Percentiles rank a stretch among this genome's conserved stretches.
phyloP scores from a whole-genome alignment of 2,329 filamentous ascomycete species.

The Fusarium sp. region DNA sequence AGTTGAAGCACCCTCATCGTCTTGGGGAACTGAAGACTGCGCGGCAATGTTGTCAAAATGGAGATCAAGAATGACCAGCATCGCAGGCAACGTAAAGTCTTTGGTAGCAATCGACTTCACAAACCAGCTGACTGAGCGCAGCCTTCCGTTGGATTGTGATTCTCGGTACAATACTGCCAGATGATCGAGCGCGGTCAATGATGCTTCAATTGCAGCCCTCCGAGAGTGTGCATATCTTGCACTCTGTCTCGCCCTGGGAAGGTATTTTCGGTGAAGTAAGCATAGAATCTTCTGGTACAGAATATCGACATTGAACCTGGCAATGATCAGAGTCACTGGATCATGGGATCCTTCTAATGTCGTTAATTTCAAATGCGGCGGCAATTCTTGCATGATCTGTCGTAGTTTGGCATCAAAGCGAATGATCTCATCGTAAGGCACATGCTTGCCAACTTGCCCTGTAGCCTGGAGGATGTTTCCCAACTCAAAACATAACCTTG shows the following conservation, averaged over 20 bases:
- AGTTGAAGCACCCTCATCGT: conserved; percentile 57
- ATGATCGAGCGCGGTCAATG: conserved; percentile 80
- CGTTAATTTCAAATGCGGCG: conserved; percentile 80
- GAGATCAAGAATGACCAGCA: conserved; percentile 83
- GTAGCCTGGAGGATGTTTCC: conserved; percentile 75
- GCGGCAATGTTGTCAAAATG: conserved; percentile 69
- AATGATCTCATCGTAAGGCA: conserved; percentile 71
- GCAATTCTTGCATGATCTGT: conserved; percentile 71
- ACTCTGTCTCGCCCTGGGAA: conserved; percentile 79
- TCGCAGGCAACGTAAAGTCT: conserved; percentile 86
- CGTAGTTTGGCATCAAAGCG: conserved; percentile 68
- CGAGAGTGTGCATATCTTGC: conserved; percentile 85
- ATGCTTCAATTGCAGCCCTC: conserved; percentile 84
- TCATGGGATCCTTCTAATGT: conserved; percentile 79
- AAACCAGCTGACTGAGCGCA: conserved; percentile 79
- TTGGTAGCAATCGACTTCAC: conserved; percentile 81
- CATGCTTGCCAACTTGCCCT: conserved; percentile 61
- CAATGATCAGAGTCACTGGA: conserved; percentile 84
- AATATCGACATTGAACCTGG: conserved; percentile 83
- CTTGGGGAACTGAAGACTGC: conserved; percentile 50
- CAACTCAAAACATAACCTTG: conserved; percentile 72
- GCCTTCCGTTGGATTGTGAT: conserved; percentile 73
- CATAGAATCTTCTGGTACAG: conserved; percentile 90
- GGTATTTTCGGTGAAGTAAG: conserved; percentile 86
- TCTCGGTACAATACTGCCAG: conserved; percentile 80